A percentile compares a stretch with the other conserved stretches of the same genome.
phyloP scores from a whole-genome alignment of 805 yeast genomes.

The Barnettozyma siamensis region DNA sequence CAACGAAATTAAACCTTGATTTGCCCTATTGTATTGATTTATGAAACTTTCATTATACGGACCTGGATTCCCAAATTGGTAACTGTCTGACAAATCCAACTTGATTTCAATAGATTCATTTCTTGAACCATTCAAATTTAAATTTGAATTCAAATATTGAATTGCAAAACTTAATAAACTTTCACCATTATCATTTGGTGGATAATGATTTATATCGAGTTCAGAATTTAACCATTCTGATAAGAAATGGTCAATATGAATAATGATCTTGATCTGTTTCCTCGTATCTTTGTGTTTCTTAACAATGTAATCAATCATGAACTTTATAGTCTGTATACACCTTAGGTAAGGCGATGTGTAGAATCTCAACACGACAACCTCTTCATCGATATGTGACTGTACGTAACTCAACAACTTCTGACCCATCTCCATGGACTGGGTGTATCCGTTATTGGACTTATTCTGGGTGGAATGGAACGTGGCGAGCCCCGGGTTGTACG shows the following conservation, averaged over 20 bases:
- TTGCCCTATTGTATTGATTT: conserved; percentile 32
- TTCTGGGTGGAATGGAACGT: conserved; percentile 22
- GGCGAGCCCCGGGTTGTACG: conserved; percentile 24
- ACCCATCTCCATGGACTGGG: conserved; percentile 23
- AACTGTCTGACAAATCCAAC: conserved; percentile 29
- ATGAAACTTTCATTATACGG: conserved; percentile 36
- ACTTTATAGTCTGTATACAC: conserved; percentile 35
- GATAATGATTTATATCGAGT: conserved; percentile 33
- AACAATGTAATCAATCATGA: conserved; percentile 19
- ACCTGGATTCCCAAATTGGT: conserved; percentile 36
- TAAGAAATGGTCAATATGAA: conserved; percentile 36
- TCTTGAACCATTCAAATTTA: conserved; percentile 13
- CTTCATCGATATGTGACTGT: conserved; percentile 13
- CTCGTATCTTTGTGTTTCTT: conserved; percentile 13
- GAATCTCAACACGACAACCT: conserved; percentile 15
- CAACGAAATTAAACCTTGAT: conserved; percentile 29
- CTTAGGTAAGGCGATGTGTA: conserved; percentile 41
- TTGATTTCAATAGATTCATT: conserved; percentile 24
- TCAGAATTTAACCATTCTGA: conserved; percentile 40
- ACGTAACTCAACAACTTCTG: conserved; percentile 19
- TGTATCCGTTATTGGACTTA: conserved; percentile 25
- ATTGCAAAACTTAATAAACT: conserved; percentile 34
- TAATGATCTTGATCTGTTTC: conserved; percentile 16
- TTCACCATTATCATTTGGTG: conserved; percentile 42
- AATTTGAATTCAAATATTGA: conserved; percentile 29